These are phyloP conservation scores for Botrytis porri DNA, from an alignment of 2,329 filamentous ascomycete species.

Conservation along the genomic window DNA sequence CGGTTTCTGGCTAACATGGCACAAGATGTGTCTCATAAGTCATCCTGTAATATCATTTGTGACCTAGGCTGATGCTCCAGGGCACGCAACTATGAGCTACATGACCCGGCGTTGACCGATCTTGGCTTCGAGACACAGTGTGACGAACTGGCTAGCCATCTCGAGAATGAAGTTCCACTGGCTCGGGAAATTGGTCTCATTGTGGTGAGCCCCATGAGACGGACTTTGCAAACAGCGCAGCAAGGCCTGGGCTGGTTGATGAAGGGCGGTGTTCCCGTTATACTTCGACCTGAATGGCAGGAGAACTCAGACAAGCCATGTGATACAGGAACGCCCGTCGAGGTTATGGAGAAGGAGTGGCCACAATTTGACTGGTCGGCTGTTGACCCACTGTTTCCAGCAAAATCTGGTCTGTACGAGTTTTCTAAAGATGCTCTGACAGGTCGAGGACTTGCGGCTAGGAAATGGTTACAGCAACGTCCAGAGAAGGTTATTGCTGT, in stretches of 20 bases:
- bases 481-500: constrained; percentile 39
- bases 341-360: constrained; percentile 35
- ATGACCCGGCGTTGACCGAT: constrained; percentile 32
- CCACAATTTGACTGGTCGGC: constrained; percentile 37
- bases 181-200: constrained; percentile 37
- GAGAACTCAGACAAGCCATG: constrained; percentile 37
- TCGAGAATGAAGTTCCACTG: constrained; percentile 34
- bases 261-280: constrained; percentile 32
- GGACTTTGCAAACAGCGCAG: constrained; percentile 36
- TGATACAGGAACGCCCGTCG: constrained; percentile 34
- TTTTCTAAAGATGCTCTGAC: constrained; percentile 31
- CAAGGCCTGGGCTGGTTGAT: constrained; percentile 37
- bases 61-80: constrained; percentile 25
- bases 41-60: constrained; percentile 21
- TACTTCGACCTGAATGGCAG: constrained; percentile 36
- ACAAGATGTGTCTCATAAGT: constrained; percentile 37
- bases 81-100: constrained; percentile 32
- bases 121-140: constrained; percentile 31
- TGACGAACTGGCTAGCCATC: constrained; percentile 27
- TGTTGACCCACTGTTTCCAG: constrained; percentile 36
- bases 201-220: constrained; percentile 37
- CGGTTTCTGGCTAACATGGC: constrained; percentile 16
- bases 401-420: constrained; percentile 35
- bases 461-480: constrained; percentile 33
- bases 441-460: constrained; percentile 31